Evolutionary conservation across 2,329 filamentous ascomycete genomes (phyloP).

Genomic region (Colletotrichum sp.): DNA sequence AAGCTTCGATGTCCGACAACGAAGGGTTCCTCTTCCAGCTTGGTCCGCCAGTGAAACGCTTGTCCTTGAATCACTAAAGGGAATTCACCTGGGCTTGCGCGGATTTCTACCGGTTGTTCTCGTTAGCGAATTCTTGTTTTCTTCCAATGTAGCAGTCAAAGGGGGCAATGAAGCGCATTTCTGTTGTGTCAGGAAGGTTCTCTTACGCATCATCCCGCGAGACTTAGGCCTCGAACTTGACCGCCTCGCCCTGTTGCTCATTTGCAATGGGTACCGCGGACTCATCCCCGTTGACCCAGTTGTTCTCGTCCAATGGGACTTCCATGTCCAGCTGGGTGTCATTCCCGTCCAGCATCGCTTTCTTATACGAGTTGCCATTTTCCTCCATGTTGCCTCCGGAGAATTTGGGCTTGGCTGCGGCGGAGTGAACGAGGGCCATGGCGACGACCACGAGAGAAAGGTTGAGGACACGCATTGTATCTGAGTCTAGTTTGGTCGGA

Average conservation of each 20-base stretch:
- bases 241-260: not conserved
- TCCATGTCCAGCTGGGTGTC: not conserved
- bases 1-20: not conserved
- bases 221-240: not conserved
- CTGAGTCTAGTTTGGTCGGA: not conserved
- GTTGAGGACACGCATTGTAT: not conserved
- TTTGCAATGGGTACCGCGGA: not conserved
- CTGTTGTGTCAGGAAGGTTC: fast-evolving
- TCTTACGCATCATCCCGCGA: not conserved
- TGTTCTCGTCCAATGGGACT: not conserved
- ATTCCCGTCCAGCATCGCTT: not conserved
- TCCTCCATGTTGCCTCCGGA: too few species aligned
- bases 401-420: not conserved
- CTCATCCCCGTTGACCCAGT: not conserved
- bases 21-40: fast-evolving
- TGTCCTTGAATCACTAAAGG: not conserved
- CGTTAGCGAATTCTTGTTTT: not conserved
- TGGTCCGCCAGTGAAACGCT: fast-evolving
- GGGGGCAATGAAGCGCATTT: fast-evolving
- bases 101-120: not conserved
- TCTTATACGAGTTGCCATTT: too few species aligned
- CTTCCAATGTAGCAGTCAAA: not conserved
- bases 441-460: not conserved
- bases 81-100: not conserved
- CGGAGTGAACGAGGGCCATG: not conserved